Evolutionary conservation across 1,139 yeast genomes (phyloP), one percentile per base, ranked within the genome.

Genomic region (Geotrichum macrosporum): DNA sequence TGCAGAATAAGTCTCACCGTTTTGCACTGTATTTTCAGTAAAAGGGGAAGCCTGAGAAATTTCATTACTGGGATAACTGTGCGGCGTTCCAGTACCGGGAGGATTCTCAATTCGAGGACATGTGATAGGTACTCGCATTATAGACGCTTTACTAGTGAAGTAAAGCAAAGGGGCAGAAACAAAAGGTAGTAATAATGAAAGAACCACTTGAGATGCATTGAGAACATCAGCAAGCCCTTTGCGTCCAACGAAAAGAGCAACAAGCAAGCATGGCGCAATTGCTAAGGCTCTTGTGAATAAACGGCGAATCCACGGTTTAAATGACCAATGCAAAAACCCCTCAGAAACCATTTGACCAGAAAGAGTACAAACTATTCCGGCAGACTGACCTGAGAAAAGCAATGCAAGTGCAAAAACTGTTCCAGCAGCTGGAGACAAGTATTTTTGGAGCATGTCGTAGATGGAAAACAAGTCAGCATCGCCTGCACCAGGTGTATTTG

Each of bases 91-190:
- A n/a, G n/a, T n/a, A n/a, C n/a, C n/a, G n/a, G n/a, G n/a, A n/a
- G n/a, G n/a, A n/a, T n/a, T n/a, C n/a, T n/a, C n/a, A 22, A 5
- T 31, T 22, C 9, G 6, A 24, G 27, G 35, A 3, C 53, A 38
- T 24, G 42, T 44, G 18, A 55, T 50, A 2, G 65, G 63, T 6
- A 87, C 96, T 39, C 80, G 72, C 98, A 92, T 92, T 50, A 81
- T 79, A 43, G 75, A 68, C 57, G 78, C 81, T 46, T 77, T 76
- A 53, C 87, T 78, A 0, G 96, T 88, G 66, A 89, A 88, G 64
- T 80, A 84, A 41, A 89, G 78, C 55, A 89, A 69, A 5, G 97
- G 97, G 0, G 96, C 96, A 22, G 89, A 79, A 2, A 88, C 94
- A 53, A 88, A 78, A 1, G 98, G 98, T 49, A 92, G 71, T 47